Conservation (phyloP, 2,329 filamentous ascomycete species). For the Cordyceps militaris region DNA sequence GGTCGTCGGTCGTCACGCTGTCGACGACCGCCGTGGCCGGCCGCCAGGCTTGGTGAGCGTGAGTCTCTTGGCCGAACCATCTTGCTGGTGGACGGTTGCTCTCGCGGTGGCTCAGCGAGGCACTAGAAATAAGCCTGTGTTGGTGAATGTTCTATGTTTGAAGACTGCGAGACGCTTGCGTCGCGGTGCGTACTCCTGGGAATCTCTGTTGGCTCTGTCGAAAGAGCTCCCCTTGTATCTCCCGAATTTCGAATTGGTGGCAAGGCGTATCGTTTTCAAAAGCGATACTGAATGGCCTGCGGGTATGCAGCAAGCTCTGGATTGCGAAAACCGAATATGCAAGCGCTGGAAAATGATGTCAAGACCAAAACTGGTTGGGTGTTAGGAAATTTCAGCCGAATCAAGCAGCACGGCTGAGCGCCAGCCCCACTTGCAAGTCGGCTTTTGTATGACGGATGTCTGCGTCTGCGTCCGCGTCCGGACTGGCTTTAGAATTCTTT, state of each 20-base stretch:
- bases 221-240: background rate
- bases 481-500: too few relatives aligned
- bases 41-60: conserved; percentile 91
- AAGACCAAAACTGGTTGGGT: background rate
- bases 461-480: too few relatives aligned
- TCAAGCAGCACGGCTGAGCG: conserved; percentile 2
- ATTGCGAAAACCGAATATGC: background rate
- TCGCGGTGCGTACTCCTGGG: conserved; percentile 12
- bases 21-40: conserved; percentile 70
- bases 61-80: conserved; percentile 62
- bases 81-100: conserved; percentile 8
- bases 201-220: background rate
- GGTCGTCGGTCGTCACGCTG: conserved; percentile 52
- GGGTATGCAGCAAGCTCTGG: background rate
- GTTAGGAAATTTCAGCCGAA: background rate
- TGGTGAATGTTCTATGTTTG: conserved; percentile 10
- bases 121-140: conserved; percentile 10
- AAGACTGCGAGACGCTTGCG: conserved; percentile 10
- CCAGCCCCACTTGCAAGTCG: background rate
- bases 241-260: background rate
- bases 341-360: background rate
- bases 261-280: background rate
- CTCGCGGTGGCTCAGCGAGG: background rate
- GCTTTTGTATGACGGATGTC: background rate
- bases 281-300: background rate